Conservation (phyloP, 2,329 filamentous ascomycete genomes). For the Fusarium hainanense region DNA sequence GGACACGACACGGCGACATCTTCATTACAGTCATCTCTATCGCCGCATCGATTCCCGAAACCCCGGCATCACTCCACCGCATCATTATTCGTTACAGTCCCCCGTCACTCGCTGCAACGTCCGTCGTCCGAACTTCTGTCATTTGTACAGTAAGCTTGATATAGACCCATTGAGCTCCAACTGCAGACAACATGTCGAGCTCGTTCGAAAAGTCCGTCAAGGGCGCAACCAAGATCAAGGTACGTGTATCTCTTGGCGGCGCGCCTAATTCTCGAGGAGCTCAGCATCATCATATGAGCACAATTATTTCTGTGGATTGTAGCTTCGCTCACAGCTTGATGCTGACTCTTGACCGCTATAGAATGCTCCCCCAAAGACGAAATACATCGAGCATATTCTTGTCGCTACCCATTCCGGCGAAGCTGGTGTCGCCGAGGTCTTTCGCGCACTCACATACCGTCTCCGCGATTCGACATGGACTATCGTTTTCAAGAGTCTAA, state of each 20-base stretch:
- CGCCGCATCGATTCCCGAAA: conserved; percentile 20
- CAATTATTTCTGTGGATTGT: neutral
- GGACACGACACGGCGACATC: conserved; percentile 28
- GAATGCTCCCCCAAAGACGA: conserved; percentile 96
- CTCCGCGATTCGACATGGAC: conserved; percentile 98
- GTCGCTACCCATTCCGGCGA: conserved; percentile 95
- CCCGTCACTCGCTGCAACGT: conserved; percentile 35
- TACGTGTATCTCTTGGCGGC: conserved; percentile 50
- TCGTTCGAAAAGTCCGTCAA: conserved; percentile 99
- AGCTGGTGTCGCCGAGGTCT: conserved; percentile 94
- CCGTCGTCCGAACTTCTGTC: conserved; percentile 26
- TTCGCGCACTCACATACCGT: conserved; percentile 88
- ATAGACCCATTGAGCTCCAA: conserved; percentile 22
- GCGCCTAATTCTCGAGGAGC: conserved; percentile 1
- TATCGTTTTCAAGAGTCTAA: conserved; percentile 97
- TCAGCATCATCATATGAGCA: conserved; percentile 2
- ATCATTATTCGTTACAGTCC: conserved; percentile 35
- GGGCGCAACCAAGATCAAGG: conserved; percentile 98
- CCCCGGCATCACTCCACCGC: conserved; percentile 11
- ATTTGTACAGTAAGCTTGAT: conserved; percentile 17
- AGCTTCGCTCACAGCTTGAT: neutral
- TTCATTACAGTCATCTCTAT: conserved; percentile 14
- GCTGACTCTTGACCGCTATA: conserved; percentile 50
- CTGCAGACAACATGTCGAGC: conserved; percentile 71
- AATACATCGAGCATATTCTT: conserved; percentile 98